These are phyloP conservation scores for Chiua virens DNA, from an alignment of 768 basidiomycete genomes.

Conservation along the genomic window DNA sequence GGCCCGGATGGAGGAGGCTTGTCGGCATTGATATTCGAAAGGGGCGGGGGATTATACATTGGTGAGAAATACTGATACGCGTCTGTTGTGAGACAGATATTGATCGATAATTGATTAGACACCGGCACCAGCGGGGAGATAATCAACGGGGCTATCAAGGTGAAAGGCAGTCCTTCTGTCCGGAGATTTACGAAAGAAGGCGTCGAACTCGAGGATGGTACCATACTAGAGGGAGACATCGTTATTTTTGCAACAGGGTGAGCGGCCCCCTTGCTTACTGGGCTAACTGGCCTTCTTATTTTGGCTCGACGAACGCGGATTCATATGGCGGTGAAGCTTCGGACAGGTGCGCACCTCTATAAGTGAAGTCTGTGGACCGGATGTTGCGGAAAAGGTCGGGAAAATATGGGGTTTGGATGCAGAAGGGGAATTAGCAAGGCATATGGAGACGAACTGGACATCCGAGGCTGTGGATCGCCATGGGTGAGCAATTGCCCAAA, in stretches of 20 bases:
- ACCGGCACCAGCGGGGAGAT: slow-evolving; percentile 46
- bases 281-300: too few relatives aligned
- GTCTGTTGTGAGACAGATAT: background rate
- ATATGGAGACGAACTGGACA: slow-evolving; percentile 33
- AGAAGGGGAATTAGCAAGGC: slow-evolving; percentile 61
- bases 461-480: slow-evolving; percentile 36
- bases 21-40: slow-evolving; percentile 28
- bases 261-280: background rate
- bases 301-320: background rate
- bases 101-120: slow-evolving; percentile 17
- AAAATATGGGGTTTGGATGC: slow-evolving; percentile 64
- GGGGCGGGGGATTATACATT: slow-evolving; percentile 41
- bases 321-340: slow-evolving; percentile 33
- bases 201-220: slow-evolving; percentile 28
- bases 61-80: slow-evolving; percentile 23
- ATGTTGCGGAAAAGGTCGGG: slow-evolving; percentile 44
- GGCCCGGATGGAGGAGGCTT: slow-evolving; percentile 40
- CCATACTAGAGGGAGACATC: slow-evolving; percentile 26
- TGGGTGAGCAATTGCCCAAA: slow-evolving; percentile 15
- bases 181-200: slow-evolving; percentile 27
- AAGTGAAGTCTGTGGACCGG: slow-evolving; percentile 46
- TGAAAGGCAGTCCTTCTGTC: slow-evolving; percentile 39
- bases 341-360: slow-evolving; percentile 46
- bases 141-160: slow-evolving; percentile 49
- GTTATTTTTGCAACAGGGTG: slow-evolving; percentile 36